Base-by-base conservation (phyloP, 2,329 filamentous ascomycete genomes). In the Verticillium longisporum region DNA sequence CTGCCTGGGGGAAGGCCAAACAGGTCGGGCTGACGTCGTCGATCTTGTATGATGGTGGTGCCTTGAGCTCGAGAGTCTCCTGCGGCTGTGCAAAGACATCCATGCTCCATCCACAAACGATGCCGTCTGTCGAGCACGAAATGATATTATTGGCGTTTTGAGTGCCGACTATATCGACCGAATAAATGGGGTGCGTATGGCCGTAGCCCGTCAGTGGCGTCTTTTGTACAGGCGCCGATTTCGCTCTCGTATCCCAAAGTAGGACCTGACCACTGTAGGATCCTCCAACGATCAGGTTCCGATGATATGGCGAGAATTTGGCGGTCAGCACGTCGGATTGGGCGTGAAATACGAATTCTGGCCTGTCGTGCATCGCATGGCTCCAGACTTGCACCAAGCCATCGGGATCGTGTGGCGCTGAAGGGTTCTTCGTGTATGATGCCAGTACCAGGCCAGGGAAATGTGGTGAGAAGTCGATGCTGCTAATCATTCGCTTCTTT, bases 131-230 rank as follows among this genome's bases (percentile, higher is more conserved):
- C 1, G 92, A 97, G 73, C 92, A 94, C 37, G 93, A 97, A 68
- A 99, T 90, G 72, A 99, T 97, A 74, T 98, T 99, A 78, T 97
- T 97, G 62, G 95, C 95, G 73, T 99, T 99, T 72, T 98, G 95
- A 0, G 96, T 99, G 65, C 95, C 95, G 57, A 99, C 92, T 60
- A 99, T 96, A 64, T 95, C 91, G 61, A 99, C 87, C 45, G 90
- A 92, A 78, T 99, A 99, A 65, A 99, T 90, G 0, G 95, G 95
- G 71, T 99, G 95, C 7, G 95, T 96, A 74, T 99, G 95, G 15
- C 95, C 93, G 14, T 91, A 93, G 57, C 95, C 94, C 6, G 94
- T 98, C 45, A 99, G 82, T 1, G 95, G 95, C 1, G 95, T 99
- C 77, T 97, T 97, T 70, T 97, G 93, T 6, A 98, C 92, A 0